Conservation (phyloP, 306 rosid species). For the Rosa chinensis region DNA sequence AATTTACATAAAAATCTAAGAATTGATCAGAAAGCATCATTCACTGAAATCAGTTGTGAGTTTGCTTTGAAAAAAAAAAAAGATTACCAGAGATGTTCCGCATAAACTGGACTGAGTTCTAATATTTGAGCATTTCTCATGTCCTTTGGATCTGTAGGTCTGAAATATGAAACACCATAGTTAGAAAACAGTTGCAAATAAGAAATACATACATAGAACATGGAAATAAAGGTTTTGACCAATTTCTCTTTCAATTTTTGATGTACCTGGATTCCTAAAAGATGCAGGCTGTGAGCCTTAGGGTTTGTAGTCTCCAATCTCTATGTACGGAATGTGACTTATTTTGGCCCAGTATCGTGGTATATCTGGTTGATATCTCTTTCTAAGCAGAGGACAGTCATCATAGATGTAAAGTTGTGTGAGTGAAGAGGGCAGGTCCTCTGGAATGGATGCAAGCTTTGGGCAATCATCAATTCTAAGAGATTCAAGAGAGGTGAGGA, state of each 20-base stretch:
- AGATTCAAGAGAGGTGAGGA: conserved; percentile 6
- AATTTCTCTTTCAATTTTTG: too few relatives aligned
- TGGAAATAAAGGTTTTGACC: neutral
- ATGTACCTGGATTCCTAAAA: neutral
- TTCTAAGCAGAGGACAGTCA: neutral
- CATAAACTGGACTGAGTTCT: neutral
- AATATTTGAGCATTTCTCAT: neutral
- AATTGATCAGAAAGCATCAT: neutral
- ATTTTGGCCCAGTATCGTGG: neutral
- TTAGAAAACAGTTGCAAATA: neutral
- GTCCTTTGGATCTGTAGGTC: neutral
- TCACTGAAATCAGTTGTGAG: neutral
- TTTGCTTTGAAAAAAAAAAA: neutral
- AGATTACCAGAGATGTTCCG: neutral
- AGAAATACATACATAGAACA: neutral
- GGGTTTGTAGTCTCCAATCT: neutral
- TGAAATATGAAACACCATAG: neutral
- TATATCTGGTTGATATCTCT: neutral
- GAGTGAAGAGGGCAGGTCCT: neutral
- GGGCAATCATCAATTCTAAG: neutral
- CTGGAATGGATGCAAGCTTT: neutral
- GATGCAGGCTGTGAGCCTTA: neutral
- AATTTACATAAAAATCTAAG: too few relatives aligned
- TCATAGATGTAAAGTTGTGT: neutral
- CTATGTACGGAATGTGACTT: neutral